phyloP scores from a whole-genome alignment of 208 protist species.

The Leishmania gerbilli region DNA sequence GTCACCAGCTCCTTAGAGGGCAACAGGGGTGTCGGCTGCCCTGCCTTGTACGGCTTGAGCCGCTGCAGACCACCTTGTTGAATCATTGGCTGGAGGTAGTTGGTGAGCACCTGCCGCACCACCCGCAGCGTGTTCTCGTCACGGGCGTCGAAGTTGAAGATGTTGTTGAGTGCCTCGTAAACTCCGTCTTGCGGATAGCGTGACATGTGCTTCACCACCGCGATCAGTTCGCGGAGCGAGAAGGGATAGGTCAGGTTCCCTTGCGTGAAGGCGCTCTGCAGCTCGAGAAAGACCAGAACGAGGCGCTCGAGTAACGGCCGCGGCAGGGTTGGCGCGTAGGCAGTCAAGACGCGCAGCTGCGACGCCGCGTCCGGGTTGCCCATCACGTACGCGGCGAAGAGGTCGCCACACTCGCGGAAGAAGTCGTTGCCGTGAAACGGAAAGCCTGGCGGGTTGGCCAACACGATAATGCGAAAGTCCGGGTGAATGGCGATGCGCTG shows the following conservation, averaged over 20 bases:
- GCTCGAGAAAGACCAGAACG: conserved; percentile 72
- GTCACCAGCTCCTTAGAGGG: conserved; percentile 33
- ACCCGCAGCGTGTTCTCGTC: conserved; percentile 76
- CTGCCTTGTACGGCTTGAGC: conserved; percentile 48
- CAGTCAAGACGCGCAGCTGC: conserved; percentile 80
- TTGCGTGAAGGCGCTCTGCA: conserved; percentile 76
- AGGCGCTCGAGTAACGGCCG: conserved; percentile 55
- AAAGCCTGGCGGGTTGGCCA: conserved; percentile 92
- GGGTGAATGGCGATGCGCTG: conserved; percentile 61
- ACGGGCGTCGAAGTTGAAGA: conserved; percentile 85
- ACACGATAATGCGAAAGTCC: conserved; percentile 87
- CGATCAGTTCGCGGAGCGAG: conserved; percentile 94
- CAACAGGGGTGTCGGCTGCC: conserved; percentile 34
- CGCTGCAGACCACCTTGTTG: conserved; percentile 44
- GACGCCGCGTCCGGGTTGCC: conserved; percentile 87
- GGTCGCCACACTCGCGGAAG: conserved; percentile 91
- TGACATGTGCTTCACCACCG: conserved; percentile 93
- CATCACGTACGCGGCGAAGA: conserved; percentile 92
- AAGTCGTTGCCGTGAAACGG: conserved; percentile 97
- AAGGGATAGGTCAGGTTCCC: conserved; percentile 92
- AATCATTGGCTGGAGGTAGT: conserved; percentile 47
- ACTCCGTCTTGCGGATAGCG: conserved; percentile 88
- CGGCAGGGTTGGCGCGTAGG: conserved; percentile 74
- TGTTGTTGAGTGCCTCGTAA: conserved; percentile 78
- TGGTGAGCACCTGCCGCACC: conserved; percentile 64